Percentiles rank a stretch among this genome's conserved stretches.
Conservation (phyloP, 169 alveolate genomes). For the Plasmodium blacklocki region DNA sequence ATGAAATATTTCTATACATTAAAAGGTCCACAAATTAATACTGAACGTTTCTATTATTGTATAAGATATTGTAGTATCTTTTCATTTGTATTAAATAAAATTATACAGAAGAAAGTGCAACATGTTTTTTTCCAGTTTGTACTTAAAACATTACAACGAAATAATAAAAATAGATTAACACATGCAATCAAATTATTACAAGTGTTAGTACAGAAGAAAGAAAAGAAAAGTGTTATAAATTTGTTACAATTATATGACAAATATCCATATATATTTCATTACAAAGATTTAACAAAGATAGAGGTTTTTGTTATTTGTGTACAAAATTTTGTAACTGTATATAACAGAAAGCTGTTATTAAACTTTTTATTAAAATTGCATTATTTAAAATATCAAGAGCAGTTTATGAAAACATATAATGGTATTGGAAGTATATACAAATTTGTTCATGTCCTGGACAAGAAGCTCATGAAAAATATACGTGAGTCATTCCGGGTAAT, state of each 20-base stretch:
- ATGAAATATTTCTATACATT: constrained; percentile 34
- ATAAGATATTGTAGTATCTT: constrained; percentile 36
- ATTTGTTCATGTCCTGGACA: constrained; percentile 2
- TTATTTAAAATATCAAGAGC: constrained; percentile 28
- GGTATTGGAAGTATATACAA: constrained; percentile 41
- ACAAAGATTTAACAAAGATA: constrained; percentile 29
- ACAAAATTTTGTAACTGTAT: constrained; percentile 14
- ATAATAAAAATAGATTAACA: constrained; percentile 30
- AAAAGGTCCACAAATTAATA: constrained; percentile 49
- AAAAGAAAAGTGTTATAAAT: constrained; percentile 6
- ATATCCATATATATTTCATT: constrained; percentile 37
- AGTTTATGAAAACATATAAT: constrained; percentile 20
- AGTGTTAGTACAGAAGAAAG: constrained; percentile 1
- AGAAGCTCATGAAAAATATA: neutral
- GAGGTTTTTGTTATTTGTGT: constrained; percentile 28
- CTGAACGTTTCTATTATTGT: neutral
- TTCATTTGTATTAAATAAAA: constrained; percentile 34
- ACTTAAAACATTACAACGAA: constrained; percentile 28
- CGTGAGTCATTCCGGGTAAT: constrained; percentile 7
- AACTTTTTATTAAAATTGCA: constrained; percentile 42
- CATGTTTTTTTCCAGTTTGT: constrained; percentile 22
- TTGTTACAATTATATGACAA: constrained; percentile 21
- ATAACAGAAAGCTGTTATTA: constrained; percentile 40
- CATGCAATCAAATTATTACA: constrained; percentile 27
- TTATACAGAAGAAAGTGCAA: constrained; percentile 34